Base-by-base conservation (phyloP, 2,329 filamentous ascomycete species). In the Cadophora sp. region DNA sequence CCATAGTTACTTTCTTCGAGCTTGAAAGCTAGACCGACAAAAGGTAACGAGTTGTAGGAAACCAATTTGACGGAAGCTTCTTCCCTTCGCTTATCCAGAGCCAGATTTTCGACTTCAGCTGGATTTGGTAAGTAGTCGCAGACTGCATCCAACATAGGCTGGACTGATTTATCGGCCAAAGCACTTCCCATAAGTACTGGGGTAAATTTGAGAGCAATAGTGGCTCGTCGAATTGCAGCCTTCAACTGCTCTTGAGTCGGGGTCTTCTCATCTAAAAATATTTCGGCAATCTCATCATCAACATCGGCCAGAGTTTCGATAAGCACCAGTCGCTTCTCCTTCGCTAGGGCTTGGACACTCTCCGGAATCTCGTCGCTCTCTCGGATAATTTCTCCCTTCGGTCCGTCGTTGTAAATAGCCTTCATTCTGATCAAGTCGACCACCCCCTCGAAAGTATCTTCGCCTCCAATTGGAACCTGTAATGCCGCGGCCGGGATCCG, bases 1-100 rank as follows among this genome's bases (percentile, higher is more conserved):
- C 96, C 96, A 77, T 97, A 99, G 80, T 97, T 97, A 82, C 95
- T 97, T 82, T 99, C 96, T 85, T 99, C 96, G 26, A 99, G 89
- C 86, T 99, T 99, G 86, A 99, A 99, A 11, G 96, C 96, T 71
- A 99, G 86, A 61, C 96, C 96, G 66, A 97, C 94, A 77, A 98
- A 97, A 0, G 96, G 96, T 27, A 97, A 85, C 26, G 92, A 91
- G 81, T 97, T 96, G 84, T 98, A 97, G 1, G 95, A 94, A 22
- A 97, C 89, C 66, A 99, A 88, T 79, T 95, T 92, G 69, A 97
- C 94, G 2, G 89, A 86, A 60, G 90, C 87, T 80, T 99, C 96
- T 53, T 84, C 84, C 75, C 92, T 89, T 77, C 90, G 88, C 78
- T 90, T 91, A 80, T 99, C 95, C 66, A 99, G 87, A 7, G 94